Evolutionary conservation across 1,284 basidiomycete genomes (phyloP).

Genomic region (Pseudozyma thailandica): DNA sequence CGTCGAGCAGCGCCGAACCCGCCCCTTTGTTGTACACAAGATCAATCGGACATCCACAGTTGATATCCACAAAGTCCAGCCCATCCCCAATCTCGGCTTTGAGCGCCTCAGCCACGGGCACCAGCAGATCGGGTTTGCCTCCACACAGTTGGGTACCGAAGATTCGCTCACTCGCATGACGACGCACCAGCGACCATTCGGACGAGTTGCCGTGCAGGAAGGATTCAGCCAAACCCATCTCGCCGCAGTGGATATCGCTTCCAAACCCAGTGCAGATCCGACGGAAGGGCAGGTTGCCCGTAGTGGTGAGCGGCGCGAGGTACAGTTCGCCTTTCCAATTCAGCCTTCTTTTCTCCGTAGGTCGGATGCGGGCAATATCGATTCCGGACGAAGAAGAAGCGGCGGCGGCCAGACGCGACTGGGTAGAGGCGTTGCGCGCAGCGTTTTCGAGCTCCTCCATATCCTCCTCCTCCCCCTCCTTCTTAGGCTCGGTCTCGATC

Average conservation of each 20-base stretch:
- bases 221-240: slow-evolving; percentile 74
- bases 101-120: slow-evolving; percentile 85
- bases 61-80: slow-evolving; percentile 91
- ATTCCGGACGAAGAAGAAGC: slow-evolving; percentile 21
- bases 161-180: slow-evolving; percentile 83
- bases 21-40: slow-evolving; percentile 91
- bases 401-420: slow-evolving; percentile 22
- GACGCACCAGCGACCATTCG: slow-evolving; percentile 65
- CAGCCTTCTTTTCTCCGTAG: slow-evolving; percentile 85
- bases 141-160: slow-evolving; percentile 85
- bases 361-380: slow-evolving; percentile 74
- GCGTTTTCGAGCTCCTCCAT: slow-evolving; percentile 58
- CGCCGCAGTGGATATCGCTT: slow-evolving; percentile 93
- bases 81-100: slow-evolving; percentile 74
- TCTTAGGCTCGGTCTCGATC: slow-evolving; percentile 66
- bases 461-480: slow-evolving; percentile 22
- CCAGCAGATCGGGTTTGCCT: slow-evolving; percentile 73
- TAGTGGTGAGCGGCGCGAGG: slow-evolving; percentile 92
- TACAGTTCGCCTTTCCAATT: slow-evolving; percentile 88
- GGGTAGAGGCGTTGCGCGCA: slow-evolving; percentile 29
- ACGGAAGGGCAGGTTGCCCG: slow-evolving; percentile 94
- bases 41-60: slow-evolving; percentile 97
- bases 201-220: slow-evolving; percentile 56
- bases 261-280: slow-evolving; percentile 86
- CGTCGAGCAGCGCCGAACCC: slow-evolving; percentile 88